These are phyloP conservation scores for Monosporozyma servazzii DNA, from an alignment of 805 yeast species.

Conservation along the genomic window DNA sequence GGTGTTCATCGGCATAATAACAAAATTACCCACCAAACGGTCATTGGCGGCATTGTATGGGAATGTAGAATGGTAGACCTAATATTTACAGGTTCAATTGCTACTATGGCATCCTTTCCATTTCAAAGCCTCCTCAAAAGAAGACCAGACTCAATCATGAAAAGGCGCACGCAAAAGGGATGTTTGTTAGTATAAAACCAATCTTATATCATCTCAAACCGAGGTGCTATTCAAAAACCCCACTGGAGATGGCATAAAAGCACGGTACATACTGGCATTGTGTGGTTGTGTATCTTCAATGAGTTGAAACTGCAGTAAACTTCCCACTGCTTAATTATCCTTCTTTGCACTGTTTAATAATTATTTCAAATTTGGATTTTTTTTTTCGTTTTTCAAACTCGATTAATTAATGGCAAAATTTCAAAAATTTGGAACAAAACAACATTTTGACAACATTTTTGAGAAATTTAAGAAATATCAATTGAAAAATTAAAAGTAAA, in stretches of 20 bases:
- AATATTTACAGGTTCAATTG: background rate
- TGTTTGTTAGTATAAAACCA: background rate
- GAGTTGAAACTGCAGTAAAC: too few species aligned
- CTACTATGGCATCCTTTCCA: background rate
- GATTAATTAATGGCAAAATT: too few species aligned
- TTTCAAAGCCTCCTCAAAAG: too few species aligned
- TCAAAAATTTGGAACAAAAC: background rate
- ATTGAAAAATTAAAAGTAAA: background rate
- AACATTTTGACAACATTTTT: background rate
- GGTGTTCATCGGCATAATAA: slow-evolving; percentile 77
- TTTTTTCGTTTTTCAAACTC: background rate
- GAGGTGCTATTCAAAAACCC: too few species aligned
- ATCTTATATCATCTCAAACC: too few species aligned
- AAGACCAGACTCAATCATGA: too few species aligned
- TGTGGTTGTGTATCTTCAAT: background rate
- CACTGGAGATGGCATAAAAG: too few species aligned
- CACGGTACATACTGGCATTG: background rate
- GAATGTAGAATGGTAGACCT: slow-evolving; percentile 77
- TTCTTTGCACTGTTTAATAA: background rate
- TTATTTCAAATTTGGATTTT: background rate
- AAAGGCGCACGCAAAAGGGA: too few species aligned
- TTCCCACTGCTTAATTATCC: too few species aligned
- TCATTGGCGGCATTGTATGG: slow-evolving; percentile 50
- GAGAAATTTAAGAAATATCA: background rate
- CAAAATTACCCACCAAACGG: slow-evolving; percentile 68